These are phyloP conservation scores for Acrocalymma vagum DNA, from an alignment of 2,329 filamentous ascomycete genomes.

Conservation along the genomic window DNA sequence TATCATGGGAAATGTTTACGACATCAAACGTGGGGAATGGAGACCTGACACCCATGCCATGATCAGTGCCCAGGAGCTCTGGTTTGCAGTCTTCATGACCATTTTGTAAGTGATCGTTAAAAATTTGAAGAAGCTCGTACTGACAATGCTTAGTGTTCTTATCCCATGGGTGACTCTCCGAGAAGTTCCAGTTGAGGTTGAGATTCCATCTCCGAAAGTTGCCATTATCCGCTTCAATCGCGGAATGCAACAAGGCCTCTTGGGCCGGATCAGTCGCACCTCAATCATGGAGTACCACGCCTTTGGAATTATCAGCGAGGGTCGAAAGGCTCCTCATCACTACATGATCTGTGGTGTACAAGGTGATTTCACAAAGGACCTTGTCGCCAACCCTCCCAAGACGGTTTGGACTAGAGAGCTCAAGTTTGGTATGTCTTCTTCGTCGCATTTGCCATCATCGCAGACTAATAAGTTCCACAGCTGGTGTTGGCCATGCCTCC, in stretches of 20 bases:
- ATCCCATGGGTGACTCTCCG: conserved; percentile 46
- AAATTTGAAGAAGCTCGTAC: background rate
- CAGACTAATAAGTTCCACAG: conserved; percentile 28
- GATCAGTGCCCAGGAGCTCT: conserved; percentile 43
- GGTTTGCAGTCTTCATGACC: conserved; percentile 48
- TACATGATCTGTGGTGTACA: conserved; percentile 49
- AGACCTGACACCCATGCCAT: conserved; percentile 31
- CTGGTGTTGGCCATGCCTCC: conserved; percentile 44
- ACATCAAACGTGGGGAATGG: conserved; percentile 44
- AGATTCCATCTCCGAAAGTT: conserved; percentile 46
- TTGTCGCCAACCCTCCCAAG: conserved; percentile 42
- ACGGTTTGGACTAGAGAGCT: conserved; percentile 44
- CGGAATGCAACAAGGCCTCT: conserved; percentile 46
- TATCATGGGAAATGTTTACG: conserved; percentile 41
- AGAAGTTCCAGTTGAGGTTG: conserved; percentile 43
- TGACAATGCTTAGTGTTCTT: conserved; percentile 30
- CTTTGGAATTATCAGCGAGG: conserved; percentile 47
- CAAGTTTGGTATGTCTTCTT: conserved; percentile 39
- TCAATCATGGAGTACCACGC: conserved; percentile 49
- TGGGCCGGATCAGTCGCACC: conserved; percentile 44
- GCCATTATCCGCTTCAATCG: conserved; percentile 43
- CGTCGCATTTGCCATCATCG: background rate
- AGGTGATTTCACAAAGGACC: conserved; percentile 44
- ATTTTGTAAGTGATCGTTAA: conserved; percentile 33
- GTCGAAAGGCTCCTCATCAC: conserved; percentile 35